Evolutionary conservation across 2,329 filamentous ascomycete genomes (phyloP).

Genomic region (Thelonectria olida): DNA sequence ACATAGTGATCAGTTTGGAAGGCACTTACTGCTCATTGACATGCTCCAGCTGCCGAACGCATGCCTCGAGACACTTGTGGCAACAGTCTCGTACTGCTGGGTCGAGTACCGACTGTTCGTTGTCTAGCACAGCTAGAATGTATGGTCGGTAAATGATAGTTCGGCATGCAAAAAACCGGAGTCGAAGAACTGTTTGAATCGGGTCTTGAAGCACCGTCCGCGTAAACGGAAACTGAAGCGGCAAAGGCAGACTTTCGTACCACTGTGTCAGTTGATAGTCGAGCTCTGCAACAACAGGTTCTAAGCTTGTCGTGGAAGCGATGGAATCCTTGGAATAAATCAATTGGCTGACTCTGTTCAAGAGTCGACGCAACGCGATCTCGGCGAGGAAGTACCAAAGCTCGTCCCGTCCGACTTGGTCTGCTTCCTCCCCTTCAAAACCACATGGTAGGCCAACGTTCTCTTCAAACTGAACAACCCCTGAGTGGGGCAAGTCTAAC

Average conservation of each 20-base stretch:
- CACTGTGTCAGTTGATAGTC: conserved; percentile 86
- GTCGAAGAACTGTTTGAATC: conserved; percentile 79
- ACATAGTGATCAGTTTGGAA: background rate
- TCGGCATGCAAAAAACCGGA: conserved; percentile 85
- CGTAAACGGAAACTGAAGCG: conserved; percentile 81
- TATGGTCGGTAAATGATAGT: conserved; percentile 89
- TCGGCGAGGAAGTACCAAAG: conserved; percentile 89
- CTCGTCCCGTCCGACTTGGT: conserved; percentile 75
- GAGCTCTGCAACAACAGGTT: conserved; percentile 81
- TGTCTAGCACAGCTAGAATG: conserved; percentile 81
- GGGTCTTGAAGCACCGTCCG: conserved; percentile 74
- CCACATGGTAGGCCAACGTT: conserved; percentile 80
- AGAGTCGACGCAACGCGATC: conserved; percentile 78
- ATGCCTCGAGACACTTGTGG: conserved; percentile 83
- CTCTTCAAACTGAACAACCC: conserved; percentile 84
- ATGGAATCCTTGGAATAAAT: conserved; percentile 80
- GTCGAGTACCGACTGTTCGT: conserved; percentile 77
- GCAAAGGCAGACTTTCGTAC: conserved; percentile 80
- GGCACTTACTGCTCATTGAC: conserved; percentile 76
- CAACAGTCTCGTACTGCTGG: conserved; percentile 79
- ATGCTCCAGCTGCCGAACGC: conserved; percentile 81
- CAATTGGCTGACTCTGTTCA: conserved; percentile 82
- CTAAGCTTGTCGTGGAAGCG: conserved; percentile 76
- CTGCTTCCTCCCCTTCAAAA: conserved; percentile 76
- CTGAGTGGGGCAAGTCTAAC: conserved; percentile 82